Evolutionary conservation across 495 filamentous ascomycete species (phyloP), one percentile per base, ranked within the genome.

Genomic region (Penicillium bovifimosum): DNA sequence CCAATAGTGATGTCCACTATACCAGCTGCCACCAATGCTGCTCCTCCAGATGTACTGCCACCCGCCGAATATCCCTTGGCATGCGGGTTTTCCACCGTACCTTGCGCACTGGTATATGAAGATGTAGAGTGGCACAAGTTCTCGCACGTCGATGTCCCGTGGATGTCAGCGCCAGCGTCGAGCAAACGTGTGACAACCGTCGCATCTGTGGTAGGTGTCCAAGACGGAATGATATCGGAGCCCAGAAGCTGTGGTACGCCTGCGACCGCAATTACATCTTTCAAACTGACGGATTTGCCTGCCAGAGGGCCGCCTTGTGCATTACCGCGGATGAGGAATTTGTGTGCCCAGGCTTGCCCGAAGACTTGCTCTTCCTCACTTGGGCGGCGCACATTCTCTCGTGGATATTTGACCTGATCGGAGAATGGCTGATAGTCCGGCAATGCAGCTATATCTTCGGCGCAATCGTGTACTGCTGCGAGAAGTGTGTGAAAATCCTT

Each of bases 211-310:
- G 35, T 54, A 0, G 72, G 74, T 2, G 66, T 75, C 71, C 71
- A 76, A 5, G 61, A 59, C 7, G 66, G 61, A 50, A 61, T 63
- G 17, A 69, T 62, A 52, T 71, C 66, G 26, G 62, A 69, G 7
- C 74, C 74, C 33, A 61, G 52, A 0, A 71, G 58, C 34, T 63
- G 66, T 7, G 73, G 71, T 10, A 77, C 63, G 3, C 66, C 70
- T 2, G 67, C 71, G 2, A 77, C 67, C 3, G 65, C 65, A 45
- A 75, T 67, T 0, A 61, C 68, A 41, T 77, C 73, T 41, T 77
- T 76, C 42, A 96, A 61, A 39, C 81, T 87, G 17, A 96, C 76
- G 0, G 91, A 88, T 53, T 93, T 89, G 1, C 91, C 91, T 1
- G 88, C 87, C 17, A 96, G 65, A 0, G 84, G 84, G 0, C 90